Base-by-base conservation (phyloP, 257 asterid species). In the Solanum rostratum region DNA sequence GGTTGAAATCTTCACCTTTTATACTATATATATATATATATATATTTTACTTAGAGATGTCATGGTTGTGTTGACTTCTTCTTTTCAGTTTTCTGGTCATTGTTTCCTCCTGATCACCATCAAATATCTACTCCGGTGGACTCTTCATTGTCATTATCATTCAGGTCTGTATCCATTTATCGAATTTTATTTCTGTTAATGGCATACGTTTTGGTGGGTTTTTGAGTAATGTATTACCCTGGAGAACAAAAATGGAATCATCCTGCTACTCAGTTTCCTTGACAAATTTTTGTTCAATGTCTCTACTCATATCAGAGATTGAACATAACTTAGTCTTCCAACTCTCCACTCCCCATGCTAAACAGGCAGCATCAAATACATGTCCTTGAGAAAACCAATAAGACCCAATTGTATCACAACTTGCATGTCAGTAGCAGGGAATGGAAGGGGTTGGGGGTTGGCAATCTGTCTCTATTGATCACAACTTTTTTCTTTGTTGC, bases 81-180 rank as follows among this genome's bases (percentile, higher is more conserved):
- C 49, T 71, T 87, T 89, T 76, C 97, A 96, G 99, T 92, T 85
- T 92, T 96, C 85, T 94, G 98, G 98, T 92, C 97, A 24, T 92
- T 96, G 52, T 90, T 94, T 88, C 97, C 98, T 78, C 81, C 92
- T 39, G 92, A 94, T 85, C 93, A 88, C 87, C 89, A 88, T 57
- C 91, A 87, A 69, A 89, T 87, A 37, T 87, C 94, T 84, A 83
- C 97, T 66, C 90, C 98, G 3, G 91, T 90, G 84, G 98, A 96
- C 84, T 92, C 98, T 71, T 93, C 99, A 43, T 91, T 94, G 22
- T 92, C 99, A 59, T 88, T 92, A 33, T 96, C 98, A 74, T 96
- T 93, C 96, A 90, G 97, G 98, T 94, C 82, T 70, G 86, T 52
- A 63, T 85, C 69, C 12, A 68, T 71, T 30, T 50, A 50, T 55